Conservation (phyloP, 2,329 filamentous ascomycete genomes). For the Ophiocordyceps camponoti-floridani region DNA sequence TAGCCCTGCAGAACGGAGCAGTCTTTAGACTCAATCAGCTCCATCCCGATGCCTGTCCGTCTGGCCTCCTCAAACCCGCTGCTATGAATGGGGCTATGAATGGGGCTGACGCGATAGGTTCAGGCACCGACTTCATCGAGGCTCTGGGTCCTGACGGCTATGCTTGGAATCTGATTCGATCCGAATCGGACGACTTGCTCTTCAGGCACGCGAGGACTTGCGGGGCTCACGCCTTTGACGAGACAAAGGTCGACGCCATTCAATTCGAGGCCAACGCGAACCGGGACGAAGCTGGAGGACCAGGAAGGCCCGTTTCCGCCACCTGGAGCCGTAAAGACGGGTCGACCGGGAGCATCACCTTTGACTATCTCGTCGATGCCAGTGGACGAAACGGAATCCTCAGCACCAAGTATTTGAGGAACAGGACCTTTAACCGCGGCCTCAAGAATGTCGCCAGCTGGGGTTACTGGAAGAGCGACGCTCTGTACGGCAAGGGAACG, state of each 20-base stretch:
- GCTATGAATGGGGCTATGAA: background rate
- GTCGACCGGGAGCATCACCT: conserved; percentile 19
- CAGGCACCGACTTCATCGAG: conserved; percentile 23
- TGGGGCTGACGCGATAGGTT: background rate
- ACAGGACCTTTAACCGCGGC: conserved; percentile 24
- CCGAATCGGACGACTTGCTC: conserved; percentile 22
- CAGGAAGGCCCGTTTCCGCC: conserved; percentile 16
- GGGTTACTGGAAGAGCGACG: conserved; percentile 25
- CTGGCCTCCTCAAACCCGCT: background rate
- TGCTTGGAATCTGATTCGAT: conserved; percentile 27
- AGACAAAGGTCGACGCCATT: conserved; percentile 14
- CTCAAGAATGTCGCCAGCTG: conserved; percentile 31
- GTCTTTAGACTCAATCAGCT: conserved; percentile 18
- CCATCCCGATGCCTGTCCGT: conserved; percentile 15
- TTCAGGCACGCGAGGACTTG: conserved; percentile 21
- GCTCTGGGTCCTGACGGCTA: conserved; percentile 18
- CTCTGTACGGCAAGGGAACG: conserved; percentile 15
- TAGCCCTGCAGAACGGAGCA: conserved; percentile 11
- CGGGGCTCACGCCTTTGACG: conserved; percentile 23
- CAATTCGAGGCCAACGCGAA: conserved; percentile 8
- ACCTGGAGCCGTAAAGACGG: conserved; percentile 15
- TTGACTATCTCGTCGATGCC: conserved; percentile 30
- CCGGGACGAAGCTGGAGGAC: conserved; percentile 1
- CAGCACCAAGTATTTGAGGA: conserved; percentile 29
- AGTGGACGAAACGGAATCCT: conserved; percentile 25